Conservation (phyloP, 805 yeast genomes). For the Maudiozyma barnettii region DNA sequence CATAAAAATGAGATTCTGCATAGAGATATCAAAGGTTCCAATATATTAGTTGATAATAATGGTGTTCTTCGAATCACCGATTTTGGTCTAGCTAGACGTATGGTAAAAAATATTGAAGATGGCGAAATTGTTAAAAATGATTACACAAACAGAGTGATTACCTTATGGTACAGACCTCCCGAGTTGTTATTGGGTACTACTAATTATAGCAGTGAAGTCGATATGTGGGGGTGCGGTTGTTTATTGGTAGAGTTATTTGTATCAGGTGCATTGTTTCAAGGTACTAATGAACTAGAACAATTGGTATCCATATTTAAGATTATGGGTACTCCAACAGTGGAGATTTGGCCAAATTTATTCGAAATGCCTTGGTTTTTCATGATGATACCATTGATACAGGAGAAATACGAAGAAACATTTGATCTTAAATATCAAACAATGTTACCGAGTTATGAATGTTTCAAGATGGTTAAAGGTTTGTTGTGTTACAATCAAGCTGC, state of each 20-base stretch:
- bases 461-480: constrained; percentile 55
- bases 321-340: constrained; percentile 76
- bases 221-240: constrained; percentile 97
- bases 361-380: constrained; percentile 89
- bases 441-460: constrained; percentile 42
- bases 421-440: constrained; percentile 32
- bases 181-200: constrained; percentile 87
- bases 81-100: constrained; percentile 71
- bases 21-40: constrained; percentile 77
- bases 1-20: constrained; percentile 64
- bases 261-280: constrained; percentile 72
- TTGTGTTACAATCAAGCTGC: constrained; percentile 58
- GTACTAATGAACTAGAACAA: constrained; percentile 81
- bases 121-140: constrained; percentile 44
- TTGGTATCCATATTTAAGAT: constrained; percentile 63
- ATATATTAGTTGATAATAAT: constrained; percentile 51
- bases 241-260: constrained; percentile 72
- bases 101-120: constrained; percentile 37
- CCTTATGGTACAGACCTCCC: constrained; percentile 96
- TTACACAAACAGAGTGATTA: constrained; percentile 90
- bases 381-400: constrained; percentile 46
- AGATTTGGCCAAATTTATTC: constrained; percentile 70
- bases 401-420: constrained; percentile 30
- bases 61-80: constrained; percentile 69
- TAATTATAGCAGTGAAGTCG: constrained; percentile 81